Conservation (phyloP, 73 alveolate genomes). For the Tetrahymena elliotti region DNA sequence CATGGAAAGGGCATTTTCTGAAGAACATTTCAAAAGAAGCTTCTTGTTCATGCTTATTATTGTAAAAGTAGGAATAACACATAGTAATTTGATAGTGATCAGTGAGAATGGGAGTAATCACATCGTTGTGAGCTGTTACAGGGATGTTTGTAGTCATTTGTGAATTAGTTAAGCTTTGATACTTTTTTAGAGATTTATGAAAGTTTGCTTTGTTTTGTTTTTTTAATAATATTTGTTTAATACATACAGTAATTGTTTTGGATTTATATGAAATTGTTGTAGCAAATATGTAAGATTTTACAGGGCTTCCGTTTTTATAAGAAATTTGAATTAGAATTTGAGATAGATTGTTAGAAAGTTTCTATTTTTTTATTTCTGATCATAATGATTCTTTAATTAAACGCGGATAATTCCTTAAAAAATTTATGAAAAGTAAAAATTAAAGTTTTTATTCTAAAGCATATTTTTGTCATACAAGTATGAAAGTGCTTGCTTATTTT, state of each 20-base stretch:
- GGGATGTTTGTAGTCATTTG: not conserved
- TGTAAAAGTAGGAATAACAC: constrained; percentile 54
- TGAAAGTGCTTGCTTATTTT: not conserved
- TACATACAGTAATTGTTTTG: not conserved
- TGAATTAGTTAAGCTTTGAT: too few relatives aligned
- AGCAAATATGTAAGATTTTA: not conserved
- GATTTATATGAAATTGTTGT: not conserved
- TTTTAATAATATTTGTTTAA: not conserved
- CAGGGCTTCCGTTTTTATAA: not conserved
- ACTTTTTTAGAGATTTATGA: too few relatives aligned
- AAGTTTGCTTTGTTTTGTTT: not conserved
- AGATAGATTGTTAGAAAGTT: not conserved
- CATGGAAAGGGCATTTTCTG: constrained; percentile 68
- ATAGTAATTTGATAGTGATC: constrained; percentile 30
- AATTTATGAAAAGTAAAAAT: too few relatives aligned
- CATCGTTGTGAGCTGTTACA: not conserved
- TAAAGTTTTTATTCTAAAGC: too few relatives aligned
- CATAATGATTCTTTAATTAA: not conserved
- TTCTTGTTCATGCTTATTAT: constrained; percentile 45
- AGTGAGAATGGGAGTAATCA: not conserved
- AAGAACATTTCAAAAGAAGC: constrained; percentile 63
- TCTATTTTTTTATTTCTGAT: not conserved
- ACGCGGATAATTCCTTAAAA: not conserved
- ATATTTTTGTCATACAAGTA: not conserved
- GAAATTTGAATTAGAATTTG: not conserved